Base-by-base conservation (phyloP, 2,329 filamentous ascomycete species). In the Teratosphaeria destructans region DNA sequence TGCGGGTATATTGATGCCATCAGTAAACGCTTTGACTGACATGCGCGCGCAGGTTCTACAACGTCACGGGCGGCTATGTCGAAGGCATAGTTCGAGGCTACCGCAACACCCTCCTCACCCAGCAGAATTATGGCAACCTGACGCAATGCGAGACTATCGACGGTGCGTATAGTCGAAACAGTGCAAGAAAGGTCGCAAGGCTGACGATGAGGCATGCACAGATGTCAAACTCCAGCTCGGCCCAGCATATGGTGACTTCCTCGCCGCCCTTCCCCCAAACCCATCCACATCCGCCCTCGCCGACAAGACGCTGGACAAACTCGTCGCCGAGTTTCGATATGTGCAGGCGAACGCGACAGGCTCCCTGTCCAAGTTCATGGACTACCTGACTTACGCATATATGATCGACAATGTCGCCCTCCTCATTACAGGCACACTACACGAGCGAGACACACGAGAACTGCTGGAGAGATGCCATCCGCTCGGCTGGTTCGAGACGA, bases 401-500 rank as follows among this genome's bases (percentile, higher is more conserved):
- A 99, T 99, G 94, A 99, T 99, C 76, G 94, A 99, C 78, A 99
- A 99, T 70, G 91, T 99, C 57, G 94, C 95, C 47, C 86, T 99
- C 49, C 85, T 99, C 70, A 99, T 99, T 75, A 99, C 94, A 26
- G 94, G 94, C 63, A 99, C 94, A 12, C 83, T 99, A 34, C 94
- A 99, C 77, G 95, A 99, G 78, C 85, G 94, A 73, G 94, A 99
- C 74, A 99, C 94, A 3, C 86, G 92, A 61, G 94, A 99, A 77
- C 83, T 99, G 63, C 79, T 99, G 58, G 94, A 97, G 72, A 83
- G 94, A 75, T 99, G 95, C 76, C 95, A 99, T 70, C 94, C 94
- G 6, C 83, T 99, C 7, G 94, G 94, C 67, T 97, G 92, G 91
- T 99, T 99, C 74, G 94, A 99, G 80, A 96, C 94, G 8, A 91